phyloP scores from a whole-genome alignment of 176 grass and related monocot species.

The Carex cristatella region DNA sequence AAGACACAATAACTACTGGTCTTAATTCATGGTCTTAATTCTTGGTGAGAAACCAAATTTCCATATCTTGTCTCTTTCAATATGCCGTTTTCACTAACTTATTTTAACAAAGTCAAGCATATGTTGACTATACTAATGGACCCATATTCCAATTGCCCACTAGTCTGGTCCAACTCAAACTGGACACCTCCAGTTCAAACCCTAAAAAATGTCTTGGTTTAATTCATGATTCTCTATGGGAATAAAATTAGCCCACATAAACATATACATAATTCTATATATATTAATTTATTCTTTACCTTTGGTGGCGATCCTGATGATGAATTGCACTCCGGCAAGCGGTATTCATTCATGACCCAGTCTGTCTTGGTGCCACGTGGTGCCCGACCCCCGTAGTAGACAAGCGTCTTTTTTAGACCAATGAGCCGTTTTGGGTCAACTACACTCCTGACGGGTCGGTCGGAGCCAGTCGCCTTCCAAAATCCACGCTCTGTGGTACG shows the following conservation, averaged over 20 bases:
- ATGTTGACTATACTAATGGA: neutral
- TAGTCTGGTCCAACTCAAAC: neutral
- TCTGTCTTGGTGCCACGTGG: conserved; percentile 71
- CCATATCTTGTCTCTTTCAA: conserved; percentile 5
- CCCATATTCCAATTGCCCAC: neutral
- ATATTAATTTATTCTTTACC: conserved; percentile 7
- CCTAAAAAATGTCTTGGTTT: neutral
- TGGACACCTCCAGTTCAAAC: neutral
- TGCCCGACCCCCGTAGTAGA: conserved; percentile 83
- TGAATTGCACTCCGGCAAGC: conserved; percentile 36
- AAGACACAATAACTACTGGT: neutral
- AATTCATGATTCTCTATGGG: neutral
- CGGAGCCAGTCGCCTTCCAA: conserved; percentile 96
- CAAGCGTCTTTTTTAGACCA: conserved; percentile 93
- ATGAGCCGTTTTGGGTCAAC: conserved; percentile 76
- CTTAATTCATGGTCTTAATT: neutral
- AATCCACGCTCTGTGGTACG: conserved; percentile 83
- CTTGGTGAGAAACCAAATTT: neutral
- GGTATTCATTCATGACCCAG: conserved; percentile 99
- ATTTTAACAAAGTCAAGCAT: conserved; percentile 2
- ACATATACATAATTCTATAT: neutral
- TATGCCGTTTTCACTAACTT: neutral
- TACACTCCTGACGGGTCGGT: conserved; percentile 68
- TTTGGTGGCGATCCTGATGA: conserved; percentile 10
- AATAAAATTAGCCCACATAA: conserved; percentile 17